These are phyloP conservation scores for Tulasnella sp. DNA, from an alignment of 768 basidiomycete genomes.

Conservation along the genomic window DNA sequence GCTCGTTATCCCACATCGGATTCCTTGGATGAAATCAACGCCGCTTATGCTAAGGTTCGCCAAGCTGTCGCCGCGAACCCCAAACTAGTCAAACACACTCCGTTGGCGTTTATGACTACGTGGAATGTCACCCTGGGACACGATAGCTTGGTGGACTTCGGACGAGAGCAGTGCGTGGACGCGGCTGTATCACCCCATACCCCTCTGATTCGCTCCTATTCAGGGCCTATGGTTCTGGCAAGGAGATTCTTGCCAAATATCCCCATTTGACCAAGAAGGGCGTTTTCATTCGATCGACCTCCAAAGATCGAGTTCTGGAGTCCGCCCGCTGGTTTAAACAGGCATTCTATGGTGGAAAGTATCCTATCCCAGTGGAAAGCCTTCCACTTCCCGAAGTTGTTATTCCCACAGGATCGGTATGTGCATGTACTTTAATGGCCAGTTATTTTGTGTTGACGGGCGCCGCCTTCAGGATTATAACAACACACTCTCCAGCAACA, in stretches of 20 bases:
- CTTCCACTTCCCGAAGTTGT: neutral
- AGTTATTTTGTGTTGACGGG: neutral
- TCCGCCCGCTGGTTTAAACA: constrained; percentile 13
- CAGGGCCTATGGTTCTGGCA: constrained; percentile 2
- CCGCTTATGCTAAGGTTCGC: neutral
- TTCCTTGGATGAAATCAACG: neutral
- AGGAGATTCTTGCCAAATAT: neutral
- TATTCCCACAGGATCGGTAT: constrained; percentile 2
- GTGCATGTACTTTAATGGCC: neutral
- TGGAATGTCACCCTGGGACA: neutral
- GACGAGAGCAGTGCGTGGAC: neutral
- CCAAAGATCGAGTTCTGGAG: constrained; percentile 3
- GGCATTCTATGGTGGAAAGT: neutral
- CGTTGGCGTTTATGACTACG: neutral
- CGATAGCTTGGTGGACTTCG: constrained; percentile 6
- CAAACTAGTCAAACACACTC: neutral
- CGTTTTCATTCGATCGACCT: constrained; percentile 4
- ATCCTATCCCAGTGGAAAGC: neutral
- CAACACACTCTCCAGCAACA: constrained; percentile 6
- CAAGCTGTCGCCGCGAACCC: neutral
- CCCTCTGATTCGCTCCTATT: neutral
- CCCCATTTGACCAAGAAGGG: neutral
- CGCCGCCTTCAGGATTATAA: neutral
- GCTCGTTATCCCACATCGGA: neutral
- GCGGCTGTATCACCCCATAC: neutral